Conservation (phyloP, 345 rosid genomes). For the Citrus reticulata region DNA sequence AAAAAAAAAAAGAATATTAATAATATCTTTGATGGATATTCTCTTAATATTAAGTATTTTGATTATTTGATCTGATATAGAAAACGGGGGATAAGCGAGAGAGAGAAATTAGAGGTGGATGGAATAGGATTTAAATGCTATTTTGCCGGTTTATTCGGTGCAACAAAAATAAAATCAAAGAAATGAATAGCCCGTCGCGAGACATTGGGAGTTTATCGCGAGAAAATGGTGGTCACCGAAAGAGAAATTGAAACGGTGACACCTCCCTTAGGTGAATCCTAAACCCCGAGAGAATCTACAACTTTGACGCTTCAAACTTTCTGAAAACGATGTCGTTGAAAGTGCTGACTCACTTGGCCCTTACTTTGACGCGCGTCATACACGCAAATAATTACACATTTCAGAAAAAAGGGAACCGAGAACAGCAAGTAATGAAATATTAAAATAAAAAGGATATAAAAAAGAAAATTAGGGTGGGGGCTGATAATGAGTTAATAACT, state of each 20-base stretch:
- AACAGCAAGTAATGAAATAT: no score
- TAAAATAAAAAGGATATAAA: no score
- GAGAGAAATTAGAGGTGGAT: background rate
- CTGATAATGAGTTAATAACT: background rate
- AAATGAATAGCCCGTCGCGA: background rate
- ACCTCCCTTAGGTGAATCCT: slow-evolving; percentile 11
- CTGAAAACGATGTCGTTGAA: background rate
- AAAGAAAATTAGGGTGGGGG: background rate
- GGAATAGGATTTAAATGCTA: background rate
- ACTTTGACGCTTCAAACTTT: background rate
- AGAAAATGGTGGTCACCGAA: background rate
- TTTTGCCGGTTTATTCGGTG: background rate
- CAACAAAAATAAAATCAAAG: background rate
- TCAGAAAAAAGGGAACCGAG: background rate
- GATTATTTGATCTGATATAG: background rate
- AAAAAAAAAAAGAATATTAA: no score
- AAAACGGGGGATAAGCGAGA: background rate
- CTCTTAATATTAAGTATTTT: background rate
- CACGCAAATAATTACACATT: slow-evolving; percentile 6
- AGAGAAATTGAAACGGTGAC: background rate
- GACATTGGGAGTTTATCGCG: background rate
- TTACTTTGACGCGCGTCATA: slow-evolving; percentile 14
- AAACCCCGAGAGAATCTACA: background rate
- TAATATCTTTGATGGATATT: background rate
- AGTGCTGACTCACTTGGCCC: background rate